Base-by-base conservation (phyloP, 23 red algal species). In the Gracilariopsis chorda region DNA sequence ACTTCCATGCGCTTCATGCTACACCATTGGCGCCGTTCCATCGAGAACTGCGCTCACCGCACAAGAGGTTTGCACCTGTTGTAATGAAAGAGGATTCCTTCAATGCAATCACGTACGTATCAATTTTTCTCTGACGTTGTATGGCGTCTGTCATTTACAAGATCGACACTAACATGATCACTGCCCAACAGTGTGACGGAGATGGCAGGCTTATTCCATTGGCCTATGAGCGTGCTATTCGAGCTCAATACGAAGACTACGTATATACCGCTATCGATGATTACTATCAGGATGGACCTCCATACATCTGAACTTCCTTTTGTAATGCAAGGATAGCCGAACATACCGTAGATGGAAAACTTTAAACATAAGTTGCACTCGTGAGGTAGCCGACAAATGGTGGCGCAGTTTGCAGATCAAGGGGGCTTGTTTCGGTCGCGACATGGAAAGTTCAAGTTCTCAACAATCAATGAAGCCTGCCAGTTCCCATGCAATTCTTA, bases 1-100 rank as follows among this genome's bases (percentile, higher is more conserved):
- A 47, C 86, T 98, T 16, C 85, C 88, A 21, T 98, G 96, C 68
- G 96, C 86, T 49, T 40, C 28, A 21, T 98, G 96, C 34, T 98
- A 81, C 42, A 88, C 89, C 29, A 11, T 94, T 16, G 92, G 96
- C 12, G 48, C 84, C 48, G 16, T 95, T 34, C 96, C 96, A 16
- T 74, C 65, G 6, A 30, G 52, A 37, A 53, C 78, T 19, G 52
- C 79, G 19, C 58, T 51, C 8, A 44, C 49, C 7, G 84, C 79
- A 37, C 86, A 92, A 36, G 51, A 80, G 40, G 44, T 28, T 13
- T 98, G 96, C 65, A 29, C 61, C 8, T 35, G 41, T 20, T 98
- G 96, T 78, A 51, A 28, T 49, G 71, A 60, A 34, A 41, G 62
- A 21, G 94, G 94, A 30, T 92, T 47, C 37, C 88, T 96, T 25